Percentiles rank a stretch among this genome's conserved stretches.
Evolutionary conservation across 73 alveolate genomes (phyloP).

Genomic region (Paramecium caudatum): DNA sequence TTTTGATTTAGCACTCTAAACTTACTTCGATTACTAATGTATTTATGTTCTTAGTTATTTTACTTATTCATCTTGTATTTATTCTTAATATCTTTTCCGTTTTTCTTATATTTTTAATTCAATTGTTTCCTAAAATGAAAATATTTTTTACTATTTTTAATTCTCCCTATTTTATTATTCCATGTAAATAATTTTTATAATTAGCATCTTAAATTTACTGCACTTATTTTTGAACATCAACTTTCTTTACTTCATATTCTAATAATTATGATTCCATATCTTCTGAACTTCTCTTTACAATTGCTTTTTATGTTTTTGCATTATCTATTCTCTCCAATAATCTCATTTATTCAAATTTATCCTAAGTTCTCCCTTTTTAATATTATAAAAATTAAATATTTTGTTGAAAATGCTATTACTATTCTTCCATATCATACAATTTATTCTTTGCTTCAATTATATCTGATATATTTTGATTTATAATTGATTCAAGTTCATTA

Average conservation of each 20-base stretch:
- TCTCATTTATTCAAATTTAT: slow-evolving; percentile 51
- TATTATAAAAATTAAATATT: slow-evolving; percentile 4
- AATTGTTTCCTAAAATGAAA: not conserved
- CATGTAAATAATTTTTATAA: slow-evolving; percentile 34
- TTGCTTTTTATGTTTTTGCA: slow-evolving; percentile 62
- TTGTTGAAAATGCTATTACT: slow-evolving; percentile 15
- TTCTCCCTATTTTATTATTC: slow-evolving; percentile 53
- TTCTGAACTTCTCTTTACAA: not conserved
- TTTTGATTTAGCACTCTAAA: slow-evolving; percentile 8
- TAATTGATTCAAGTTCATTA: slow-evolving; percentile 34
- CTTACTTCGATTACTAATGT: not conserved
- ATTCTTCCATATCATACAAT: slow-evolving; percentile 38
- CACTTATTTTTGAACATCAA: not conserved
- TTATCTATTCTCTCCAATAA: slow-evolving; percentile 59
- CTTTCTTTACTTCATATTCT: slow-evolving; percentile 39
- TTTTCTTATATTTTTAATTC: slow-evolving; percentile 39
- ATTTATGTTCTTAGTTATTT: slow-evolving; percentile 55
- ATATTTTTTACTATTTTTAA: slow-evolving; percentile 1
- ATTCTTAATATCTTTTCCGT: slow-evolving; percentile 13
- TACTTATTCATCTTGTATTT: slow-evolving; percentile 30
- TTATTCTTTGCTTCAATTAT: slow-evolving; percentile 50
- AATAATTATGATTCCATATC: slow-evolving; percentile 25
- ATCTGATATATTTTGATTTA: slow-evolving; percentile 30
- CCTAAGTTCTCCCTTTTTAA: slow-evolving; percentile 37
- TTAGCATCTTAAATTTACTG: not conserved